phyloP scores from a whole-genome alignment of 2,329 filamentous ascomycete genomes.

The Neopestalotiopsis sp. region DNA sequence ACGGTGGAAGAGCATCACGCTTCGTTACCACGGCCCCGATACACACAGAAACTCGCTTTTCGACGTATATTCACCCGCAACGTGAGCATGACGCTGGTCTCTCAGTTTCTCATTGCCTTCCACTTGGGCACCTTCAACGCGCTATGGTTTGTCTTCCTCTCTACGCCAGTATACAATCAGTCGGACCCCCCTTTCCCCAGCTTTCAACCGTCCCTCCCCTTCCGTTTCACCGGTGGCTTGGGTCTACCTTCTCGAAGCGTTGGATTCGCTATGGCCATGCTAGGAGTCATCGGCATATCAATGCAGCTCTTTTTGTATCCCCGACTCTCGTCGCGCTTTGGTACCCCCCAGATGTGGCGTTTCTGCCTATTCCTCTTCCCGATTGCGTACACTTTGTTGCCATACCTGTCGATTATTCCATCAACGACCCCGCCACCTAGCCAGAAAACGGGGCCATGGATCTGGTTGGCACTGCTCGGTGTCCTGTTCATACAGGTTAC shows the following conservation, averaged over 20 bases:
- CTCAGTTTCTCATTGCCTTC: slow-evolving; percentile 72
- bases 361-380: slow-evolving; percentile 75
- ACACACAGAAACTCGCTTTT: slow-evolving; percentile 56
- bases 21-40: slow-evolving; percentile 39
- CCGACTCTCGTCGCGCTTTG: slow-evolving; percentile 67
- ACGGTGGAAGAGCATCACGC: slow-evolving; percentile 22
- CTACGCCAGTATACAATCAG: slow-evolving; percentile 67
- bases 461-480: slow-evolving; percentile 70
- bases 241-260: slow-evolving; percentile 75
- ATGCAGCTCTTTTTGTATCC: slow-evolving; percentile 78
- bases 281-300: slow-evolving; percentile 77
- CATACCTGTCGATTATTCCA: slow-evolving; percentile 72
- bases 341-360: slow-evolving; percentile 72
- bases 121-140: slow-evolving; percentile 80
- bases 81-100: slow-evolving; percentile 60
- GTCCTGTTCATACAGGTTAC: slow-evolving; percentile 70
- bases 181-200: slow-evolving; percentile 36
- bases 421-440: slow-evolving; percentile 53
- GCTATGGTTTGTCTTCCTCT: slow-evolving; percentile 79
- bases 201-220: slow-evolving; percentile 50
- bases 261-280: slow-evolving; percentile 78
- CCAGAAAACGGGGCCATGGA: slow-evolving; percentile 55
- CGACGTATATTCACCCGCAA: slow-evolving; percentile 61
- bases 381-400: slow-evolving; percentile 70
- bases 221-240: slow-evolving; percentile 75